Evolutionary conservation across 2,329 filamentous ascomycete genomes (phyloP).

Genomic region (Zopfia rhizophila): DNA sequence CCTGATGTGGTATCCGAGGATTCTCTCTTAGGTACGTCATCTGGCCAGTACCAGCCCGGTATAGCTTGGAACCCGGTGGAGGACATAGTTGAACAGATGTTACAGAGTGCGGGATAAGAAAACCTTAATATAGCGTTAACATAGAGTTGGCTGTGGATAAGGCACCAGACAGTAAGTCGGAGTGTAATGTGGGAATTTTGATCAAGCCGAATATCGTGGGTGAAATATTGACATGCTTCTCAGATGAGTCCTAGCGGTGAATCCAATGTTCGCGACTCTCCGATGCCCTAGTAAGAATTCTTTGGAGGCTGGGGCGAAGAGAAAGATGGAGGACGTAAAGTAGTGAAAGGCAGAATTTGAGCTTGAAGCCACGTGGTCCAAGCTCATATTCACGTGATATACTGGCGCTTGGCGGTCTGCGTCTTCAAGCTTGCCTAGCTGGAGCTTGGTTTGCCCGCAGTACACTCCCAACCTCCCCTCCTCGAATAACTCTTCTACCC

Average conservation of each 20-base stretch:
- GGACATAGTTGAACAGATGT: slow-evolving; percentile 47
- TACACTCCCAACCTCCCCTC: slow-evolving; percentile 7
- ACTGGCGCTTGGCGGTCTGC: slow-evolving; percentile 26
- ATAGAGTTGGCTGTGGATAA: no score
- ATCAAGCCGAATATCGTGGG: no score
- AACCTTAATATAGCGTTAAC: background rate
- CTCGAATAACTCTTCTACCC: slow-evolving; percentile 5
- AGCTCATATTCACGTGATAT: slow-evolving; percentile 14
- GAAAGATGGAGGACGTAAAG: background rate
- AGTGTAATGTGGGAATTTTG: no score
- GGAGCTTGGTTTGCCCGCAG: slow-evolving; percentile 30
- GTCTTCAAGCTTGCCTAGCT: slow-evolving; percentile 42
- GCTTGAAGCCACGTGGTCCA: slow-evolving; percentile 6
- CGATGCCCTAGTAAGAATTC: no score
- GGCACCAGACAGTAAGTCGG: no score
- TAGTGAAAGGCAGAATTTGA: slow-evolving; percentile 9
- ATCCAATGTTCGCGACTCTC: no score
- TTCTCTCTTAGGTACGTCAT: slow-evolving; percentile 52
- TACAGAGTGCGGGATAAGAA: background rate
- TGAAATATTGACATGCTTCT: no score
- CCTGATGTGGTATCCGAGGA: slow-evolving; percentile 26
- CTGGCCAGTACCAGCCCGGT: slow-evolving; percentile 60
- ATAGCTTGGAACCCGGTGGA: slow-evolving; percentile 51
- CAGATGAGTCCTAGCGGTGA: no score
- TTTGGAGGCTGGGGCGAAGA: no score